These are phyloP conservation scores for Mycena rosella DNA, from an alignment of 768 basidiomycete species.

Conservation along the genomic window DNA sequence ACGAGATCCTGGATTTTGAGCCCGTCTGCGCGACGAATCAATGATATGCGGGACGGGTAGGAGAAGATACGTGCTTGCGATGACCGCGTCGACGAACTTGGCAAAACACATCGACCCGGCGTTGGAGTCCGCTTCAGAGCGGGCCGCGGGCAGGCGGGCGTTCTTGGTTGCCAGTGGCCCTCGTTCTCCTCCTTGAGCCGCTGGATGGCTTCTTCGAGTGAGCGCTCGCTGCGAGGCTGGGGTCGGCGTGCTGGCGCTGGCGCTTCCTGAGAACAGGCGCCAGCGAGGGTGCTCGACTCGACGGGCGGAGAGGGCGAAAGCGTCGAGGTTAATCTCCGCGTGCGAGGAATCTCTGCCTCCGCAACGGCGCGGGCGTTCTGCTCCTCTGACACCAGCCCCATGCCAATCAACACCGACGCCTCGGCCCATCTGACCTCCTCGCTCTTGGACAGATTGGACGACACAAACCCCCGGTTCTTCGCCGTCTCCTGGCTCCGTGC, in stretches of 20 bases:
- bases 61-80: neutral
- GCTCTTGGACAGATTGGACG: neutral
- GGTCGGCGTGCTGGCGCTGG: neutral
- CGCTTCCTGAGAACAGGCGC: conserved; percentile 17
- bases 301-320: conserved; percentile 8
- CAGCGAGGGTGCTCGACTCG: neutral
- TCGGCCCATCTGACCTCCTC: conserved; percentile 9
- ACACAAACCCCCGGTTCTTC: neutral
- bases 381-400: neutral
- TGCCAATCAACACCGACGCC: conserved; percentile 11
- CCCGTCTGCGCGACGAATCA: neutral
- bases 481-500: neutral
- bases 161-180: neutral
- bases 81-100: conserved; percentile 1
- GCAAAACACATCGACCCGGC: conserved; percentile 1
- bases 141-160: too few species aligned
- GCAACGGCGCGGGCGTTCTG: neutral
- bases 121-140: neutral
- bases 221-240: neutral
- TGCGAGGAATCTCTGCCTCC: neutral
- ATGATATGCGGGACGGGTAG: too few species aligned
- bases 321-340: neutral
- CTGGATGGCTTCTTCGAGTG: conserved; percentile 2
- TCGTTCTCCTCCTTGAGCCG: conserved; percentile 6
- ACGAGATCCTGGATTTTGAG: neutral